Percentiles rank a stretch among this genome's conserved stretches.
These are phyloP conservation scores for Tolypocladium capitatum DNA, from an alignment of 2,329 filamentous ascomycete species.

Conservation along the genomic window DNA sequence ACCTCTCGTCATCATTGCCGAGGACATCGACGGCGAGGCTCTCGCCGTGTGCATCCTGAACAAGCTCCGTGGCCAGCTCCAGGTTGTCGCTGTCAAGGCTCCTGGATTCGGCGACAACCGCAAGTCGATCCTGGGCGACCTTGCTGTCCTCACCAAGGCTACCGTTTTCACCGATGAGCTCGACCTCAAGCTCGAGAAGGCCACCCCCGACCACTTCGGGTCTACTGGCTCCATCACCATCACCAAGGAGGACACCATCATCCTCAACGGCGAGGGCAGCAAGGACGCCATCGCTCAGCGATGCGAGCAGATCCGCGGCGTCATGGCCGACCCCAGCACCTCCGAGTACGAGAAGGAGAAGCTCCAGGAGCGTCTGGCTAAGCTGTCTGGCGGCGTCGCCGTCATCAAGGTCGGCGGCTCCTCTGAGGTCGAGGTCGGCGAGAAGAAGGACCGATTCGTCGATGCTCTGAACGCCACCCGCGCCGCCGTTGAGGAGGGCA, in stretches of 20 bases:
- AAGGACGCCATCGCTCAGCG: conserved; percentile 90
- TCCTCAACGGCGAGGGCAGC: conserved; percentile 91
- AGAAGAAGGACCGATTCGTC: conserved; percentile 99
- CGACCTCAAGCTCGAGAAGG: conserved; percentile 98
- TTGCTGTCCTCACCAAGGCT: conserved; percentile 89
- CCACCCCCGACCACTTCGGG: conserved; percentile 87
- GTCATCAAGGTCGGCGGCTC: conserved; percentile 98
- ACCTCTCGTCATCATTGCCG: conserved; percentile 94
- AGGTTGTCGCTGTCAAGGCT: conserved; percentile 97
- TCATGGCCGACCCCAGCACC: conserved; percentile 85
- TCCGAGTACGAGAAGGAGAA: conserved; percentile 99
- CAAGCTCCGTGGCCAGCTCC: conserved; percentile 98
- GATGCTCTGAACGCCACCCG: conserved; percentile 97
- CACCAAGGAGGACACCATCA: conserved; percentile 99
- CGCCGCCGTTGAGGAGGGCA: conserved; percentile 96
- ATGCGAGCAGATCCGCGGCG: conserved; percentile 97
- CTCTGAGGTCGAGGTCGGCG: conserved; percentile 95
- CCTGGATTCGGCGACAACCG: conserved; percentile 99
- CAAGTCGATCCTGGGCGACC: conserved; percentile 97
- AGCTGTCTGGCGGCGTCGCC: conserved; percentile 96
- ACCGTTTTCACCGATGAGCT: conserved; percentile 98
- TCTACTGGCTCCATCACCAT: conserved; percentile 98
- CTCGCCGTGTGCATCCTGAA: conserved; percentile 98
- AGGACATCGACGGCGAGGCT: conserved; percentile 98
- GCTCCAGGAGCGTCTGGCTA: conserved; percentile 97